These are phyloP conservation scores for Hansenula lynferdii DNA, from an alignment of 1,139 yeast genomes.

Conservation along the genomic window DNA sequence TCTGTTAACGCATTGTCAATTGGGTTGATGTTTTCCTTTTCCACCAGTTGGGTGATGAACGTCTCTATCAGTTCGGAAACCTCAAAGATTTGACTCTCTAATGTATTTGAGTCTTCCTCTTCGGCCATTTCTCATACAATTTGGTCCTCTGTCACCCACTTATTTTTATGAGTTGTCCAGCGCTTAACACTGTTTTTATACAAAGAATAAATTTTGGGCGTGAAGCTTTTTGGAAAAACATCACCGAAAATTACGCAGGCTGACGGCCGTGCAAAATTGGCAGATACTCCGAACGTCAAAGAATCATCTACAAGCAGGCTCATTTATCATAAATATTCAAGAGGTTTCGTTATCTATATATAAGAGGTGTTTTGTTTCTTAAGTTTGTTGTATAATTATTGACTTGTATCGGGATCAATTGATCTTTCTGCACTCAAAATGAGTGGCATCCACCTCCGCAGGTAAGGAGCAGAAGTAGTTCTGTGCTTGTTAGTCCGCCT, in stretches of 20 bases:
- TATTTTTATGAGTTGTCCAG: not conserved
- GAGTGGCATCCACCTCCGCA: constrained; percentile 17
- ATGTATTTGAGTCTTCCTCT: not conserved
- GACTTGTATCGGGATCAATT: not conserved
- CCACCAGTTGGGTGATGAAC: not conserved
- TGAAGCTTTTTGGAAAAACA: no score
- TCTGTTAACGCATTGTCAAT: not conserved
- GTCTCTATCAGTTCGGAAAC: not conserved
- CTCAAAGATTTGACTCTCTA: not conserved
- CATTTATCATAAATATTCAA: not conserved
- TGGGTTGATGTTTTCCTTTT: constrained; percentile 5
- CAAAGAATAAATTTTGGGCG: not conserved
- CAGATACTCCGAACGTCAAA: no score
- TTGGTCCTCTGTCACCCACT: not conserved
- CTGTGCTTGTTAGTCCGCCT: constrained; percentile 8
- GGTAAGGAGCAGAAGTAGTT: constrained; percentile 23
- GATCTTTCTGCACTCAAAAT: constrained; percentile 23
- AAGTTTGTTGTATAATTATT: not conserved
- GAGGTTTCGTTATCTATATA: not conserved
- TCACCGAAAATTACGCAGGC: no score
- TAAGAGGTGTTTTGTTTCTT: not conserved
- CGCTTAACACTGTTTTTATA: not conserved
- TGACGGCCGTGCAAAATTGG: no score
- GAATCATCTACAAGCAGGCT: no score
- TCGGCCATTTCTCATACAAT: no score